These are phyloP conservation scores for Xanthoconium separans DNA, from an alignment of 1,284 basidiomycete genomes.

Conservation along the genomic window DNA sequence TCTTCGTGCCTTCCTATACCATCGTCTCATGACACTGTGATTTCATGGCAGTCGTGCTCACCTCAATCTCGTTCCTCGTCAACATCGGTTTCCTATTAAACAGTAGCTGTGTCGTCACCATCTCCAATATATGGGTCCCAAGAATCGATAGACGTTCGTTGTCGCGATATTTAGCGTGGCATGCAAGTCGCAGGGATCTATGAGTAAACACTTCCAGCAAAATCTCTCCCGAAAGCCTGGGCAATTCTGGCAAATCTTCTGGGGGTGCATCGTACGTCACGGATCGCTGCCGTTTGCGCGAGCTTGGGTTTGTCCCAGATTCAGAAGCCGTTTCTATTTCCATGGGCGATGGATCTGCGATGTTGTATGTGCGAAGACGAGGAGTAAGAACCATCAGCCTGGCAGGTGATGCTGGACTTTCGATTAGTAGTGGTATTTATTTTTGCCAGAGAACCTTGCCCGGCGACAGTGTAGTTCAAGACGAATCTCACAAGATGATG, in stretches of 20 bases:
- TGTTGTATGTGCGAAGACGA: conserved; percentile 36
- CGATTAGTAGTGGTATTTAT: conserved; percentile 15
- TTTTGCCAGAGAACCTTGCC: conserved; percentile 15
- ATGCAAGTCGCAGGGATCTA: conserved; percentile 52
- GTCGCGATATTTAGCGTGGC: conserved; percentile 49
- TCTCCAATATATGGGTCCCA: conserved; percentile 51
- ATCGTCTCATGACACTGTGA: conserved; percentile 24
- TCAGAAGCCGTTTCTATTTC: conserved; percentile 32
- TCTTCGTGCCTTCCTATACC: conserved; percentile 36
- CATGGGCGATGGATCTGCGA: conserved; percentile 34
- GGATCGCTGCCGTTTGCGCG: conserved; percentile 35
- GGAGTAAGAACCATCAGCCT: conserved; percentile 35
- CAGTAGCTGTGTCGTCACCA: conserved; percentile 48
- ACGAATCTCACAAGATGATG: conserved; percentile 16
- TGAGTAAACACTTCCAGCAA: conserved; percentile 69
- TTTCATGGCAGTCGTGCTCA: conserved; percentile 30
- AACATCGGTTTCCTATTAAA: conserved; percentile 57
- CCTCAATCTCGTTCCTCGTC: conserved; percentile 48
- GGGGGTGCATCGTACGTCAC: conserved; percentile 27
- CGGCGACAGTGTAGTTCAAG: conserved; percentile 12
- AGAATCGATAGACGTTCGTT: conserved; percentile 57
- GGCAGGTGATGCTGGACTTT: conserved; percentile 12
- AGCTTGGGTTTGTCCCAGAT: conserved; percentile 20
- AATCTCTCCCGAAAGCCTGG: conserved; percentile 48
- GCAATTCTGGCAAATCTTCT: conserved; percentile 39